phyloP scores from a whole-genome alignment of 495 filamentous ascomycete species.

The Saxophila tyrrhenica region DNA sequence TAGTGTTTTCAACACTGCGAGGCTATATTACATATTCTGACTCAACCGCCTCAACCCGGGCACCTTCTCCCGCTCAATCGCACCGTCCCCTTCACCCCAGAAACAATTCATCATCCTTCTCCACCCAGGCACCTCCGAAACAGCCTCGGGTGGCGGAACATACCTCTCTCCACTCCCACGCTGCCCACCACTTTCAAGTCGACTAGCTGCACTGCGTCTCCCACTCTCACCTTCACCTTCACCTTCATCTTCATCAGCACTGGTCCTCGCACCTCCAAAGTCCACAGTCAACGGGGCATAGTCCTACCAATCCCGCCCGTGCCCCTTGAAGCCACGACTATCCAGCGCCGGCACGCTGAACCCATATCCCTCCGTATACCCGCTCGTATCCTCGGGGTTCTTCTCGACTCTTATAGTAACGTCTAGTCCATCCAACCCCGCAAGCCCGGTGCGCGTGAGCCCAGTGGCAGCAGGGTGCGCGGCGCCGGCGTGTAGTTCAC shows the following conservation, averaged over 20 bases:
- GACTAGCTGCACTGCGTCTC: background rate
- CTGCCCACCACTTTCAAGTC: background rate
- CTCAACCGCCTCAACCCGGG: background rate
- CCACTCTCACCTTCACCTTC: too few relatives aligned
- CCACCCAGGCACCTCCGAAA: background rate
- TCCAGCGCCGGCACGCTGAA: slow-evolving; percentile 28
- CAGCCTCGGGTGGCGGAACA: background rate
- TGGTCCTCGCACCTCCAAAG: background rate
- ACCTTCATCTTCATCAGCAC: too few relatives aligned
- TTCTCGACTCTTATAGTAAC: slow-evolving; percentile 31
- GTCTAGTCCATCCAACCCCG: slow-evolving; percentile 29
- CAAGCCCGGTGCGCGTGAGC: slow-evolving; percentile 22
- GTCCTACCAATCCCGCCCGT: slow-evolving; percentile 17
- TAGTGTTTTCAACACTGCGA: background rate
- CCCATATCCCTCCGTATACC: slow-evolving; percentile 31
- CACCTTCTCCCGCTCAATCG: background rate
- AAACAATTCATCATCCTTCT: background rate
- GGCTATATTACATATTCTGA: background rate
- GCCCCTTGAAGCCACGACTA: slow-evolving; percentile 5
- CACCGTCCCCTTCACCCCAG: background rate
- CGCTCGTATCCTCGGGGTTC: slow-evolving; percentile 22
- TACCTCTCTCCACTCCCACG: background rate
- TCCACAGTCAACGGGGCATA: background rate
- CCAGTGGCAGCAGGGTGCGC: slow-evolving; percentile 28
- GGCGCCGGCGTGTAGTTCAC: slow-evolving; percentile 28